Conservation (phyloP, 768 basidiomycete genomes). For the Leccinum sublutescens region DNA sequence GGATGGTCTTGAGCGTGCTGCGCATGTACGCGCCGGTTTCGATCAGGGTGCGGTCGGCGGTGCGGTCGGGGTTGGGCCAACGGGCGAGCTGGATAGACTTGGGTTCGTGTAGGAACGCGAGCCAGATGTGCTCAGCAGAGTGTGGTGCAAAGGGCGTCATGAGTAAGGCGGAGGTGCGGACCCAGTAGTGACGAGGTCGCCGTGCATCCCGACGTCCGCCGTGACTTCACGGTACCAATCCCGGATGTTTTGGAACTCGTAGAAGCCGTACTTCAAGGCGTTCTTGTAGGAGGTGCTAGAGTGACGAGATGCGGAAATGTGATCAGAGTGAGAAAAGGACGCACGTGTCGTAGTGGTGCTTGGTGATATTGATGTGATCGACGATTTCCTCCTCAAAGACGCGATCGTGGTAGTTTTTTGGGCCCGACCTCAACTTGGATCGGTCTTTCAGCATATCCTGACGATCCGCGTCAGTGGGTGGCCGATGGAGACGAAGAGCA, state of each 20-base stretch:
- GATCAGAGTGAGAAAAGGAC: conserved; percentile 29
- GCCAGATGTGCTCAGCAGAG: conserved; percentile 90
- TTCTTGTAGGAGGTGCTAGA: conserved; percentile 91
- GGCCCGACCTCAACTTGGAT: conserved; percentile 69
- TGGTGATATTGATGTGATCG: conserved; percentile 77
- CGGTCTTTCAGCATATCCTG: conserved; percentile 82
- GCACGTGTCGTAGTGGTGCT: conserved; percentile 78
- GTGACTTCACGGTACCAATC: conserved; percentile 98
- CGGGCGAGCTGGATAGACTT: conserved; percentile 77
- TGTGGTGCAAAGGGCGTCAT: conserved; percentile 90
- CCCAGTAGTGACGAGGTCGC: conserved; percentile 85
- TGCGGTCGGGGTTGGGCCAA: conserved; percentile 69
- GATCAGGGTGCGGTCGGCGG: conserved; percentile 63
- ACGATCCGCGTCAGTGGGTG: neutral
- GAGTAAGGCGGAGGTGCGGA: conserved; percentile 76
- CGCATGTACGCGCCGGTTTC: conserved; percentile 87
- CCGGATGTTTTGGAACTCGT: conserved; percentile 87
- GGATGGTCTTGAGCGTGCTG: conserved; percentile 73
- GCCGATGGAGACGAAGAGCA: neutral
- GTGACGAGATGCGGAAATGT: neutral
- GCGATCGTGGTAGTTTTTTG: conserved; percentile 76
- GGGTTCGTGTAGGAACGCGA: conserved; percentile 65
- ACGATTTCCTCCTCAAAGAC: conserved; percentile 93
- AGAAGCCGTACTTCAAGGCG: conserved; percentile 92
- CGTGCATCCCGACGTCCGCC: conserved; percentile 86